Base-by-base conservation (phyloP, 768 basidiomycete genomes). In the Pilatotrama ljubarskyi region DNA sequence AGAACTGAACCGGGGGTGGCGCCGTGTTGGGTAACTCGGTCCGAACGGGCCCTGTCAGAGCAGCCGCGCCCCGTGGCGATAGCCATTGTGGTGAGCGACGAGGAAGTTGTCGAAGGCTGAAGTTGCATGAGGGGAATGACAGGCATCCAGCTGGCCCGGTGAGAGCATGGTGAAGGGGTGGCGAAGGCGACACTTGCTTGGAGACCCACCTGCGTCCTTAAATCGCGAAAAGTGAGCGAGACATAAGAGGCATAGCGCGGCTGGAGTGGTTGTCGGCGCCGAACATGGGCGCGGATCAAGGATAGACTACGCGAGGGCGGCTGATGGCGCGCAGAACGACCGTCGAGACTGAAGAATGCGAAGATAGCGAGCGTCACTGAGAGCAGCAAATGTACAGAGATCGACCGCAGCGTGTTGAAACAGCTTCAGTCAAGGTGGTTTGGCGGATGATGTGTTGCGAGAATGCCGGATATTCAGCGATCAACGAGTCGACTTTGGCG, bases 281-380 rank as follows among this genome's bases (percentile, higher is more conserved):
- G 47, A 2, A 42, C 14, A 20, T 20, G 43, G 40, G 43, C n/a
- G 50, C 60, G 60, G 60, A 61, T 61, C 60, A 61, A 43, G 32
- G 54, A 61, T 56, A 61, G 54, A 25, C 60, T 55, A 50, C 25
- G 41, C 59, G 46, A 47, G 49, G 58, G 51, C 53, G 42, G 29
- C 36, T 58, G 57, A 51, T 57, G 55, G 55, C 35, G 49, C 35
- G 14, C 18, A 25, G 36, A 24, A 25, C 11, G 32, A 29, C 9
- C 20, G 35, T 22, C 2, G 10, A 29, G n/a, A 29, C 32, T 29
- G 38, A 6, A 42, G 40, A 43, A 18, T 38, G 51, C 51, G 20
- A 18, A 14, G 24, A 25, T 18, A 17, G 11, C 38, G 38, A 54
- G 52, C 26, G 20, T 35, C 42, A 25, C 26, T 20, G 26, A 43